A percentile compares a stretch with the other conserved stretches of the same genome.
phyloP scores from a whole-genome alignment of 148 eudicot genomes.

The Rhododendron vialii region DNA sequence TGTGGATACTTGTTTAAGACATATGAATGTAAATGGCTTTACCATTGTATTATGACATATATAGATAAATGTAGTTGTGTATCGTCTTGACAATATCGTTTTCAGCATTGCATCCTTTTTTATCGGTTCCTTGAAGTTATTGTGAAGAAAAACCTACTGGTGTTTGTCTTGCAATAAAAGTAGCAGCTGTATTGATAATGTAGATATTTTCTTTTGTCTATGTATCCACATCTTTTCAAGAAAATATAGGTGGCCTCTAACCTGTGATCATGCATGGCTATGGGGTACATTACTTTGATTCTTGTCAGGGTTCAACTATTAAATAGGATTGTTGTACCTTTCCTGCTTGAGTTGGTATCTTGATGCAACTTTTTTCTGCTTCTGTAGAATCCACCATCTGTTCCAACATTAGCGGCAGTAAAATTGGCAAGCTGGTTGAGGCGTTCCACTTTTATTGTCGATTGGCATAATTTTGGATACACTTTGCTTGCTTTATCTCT shows the following conservation, averaged over 20 bases:
- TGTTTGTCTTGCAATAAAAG: not conserved
- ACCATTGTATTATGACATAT: not conserved
- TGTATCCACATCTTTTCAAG: not conserved
- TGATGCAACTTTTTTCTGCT: not conserved
- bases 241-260: not conserved
- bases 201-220: not conserved
- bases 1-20: not conserved
- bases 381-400: constrained; percentile 90
- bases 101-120: not conserved
- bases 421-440: constrained; percentile 96
- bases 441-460: constrained; percentile 63
- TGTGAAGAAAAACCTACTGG: not conserved
- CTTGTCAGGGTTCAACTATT: not conserved
- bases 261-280: not conserved
- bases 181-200: not conserved
- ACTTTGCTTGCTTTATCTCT: constrained; percentile 84
- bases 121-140: not conserved
- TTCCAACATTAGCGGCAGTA: constrained; percentile 84
- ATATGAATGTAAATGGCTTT: not conserved
- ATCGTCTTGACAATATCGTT: not conserved
- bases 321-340: not conserved
- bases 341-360: not conserved
- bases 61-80: not conserved
- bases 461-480: constrained; percentile 99
- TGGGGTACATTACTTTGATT: not conserved